Evolutionary conservation across 2,329 filamentous ascomycete genomes (phyloP).

Genomic region (Pyrenophora seminiperda): DNA sequence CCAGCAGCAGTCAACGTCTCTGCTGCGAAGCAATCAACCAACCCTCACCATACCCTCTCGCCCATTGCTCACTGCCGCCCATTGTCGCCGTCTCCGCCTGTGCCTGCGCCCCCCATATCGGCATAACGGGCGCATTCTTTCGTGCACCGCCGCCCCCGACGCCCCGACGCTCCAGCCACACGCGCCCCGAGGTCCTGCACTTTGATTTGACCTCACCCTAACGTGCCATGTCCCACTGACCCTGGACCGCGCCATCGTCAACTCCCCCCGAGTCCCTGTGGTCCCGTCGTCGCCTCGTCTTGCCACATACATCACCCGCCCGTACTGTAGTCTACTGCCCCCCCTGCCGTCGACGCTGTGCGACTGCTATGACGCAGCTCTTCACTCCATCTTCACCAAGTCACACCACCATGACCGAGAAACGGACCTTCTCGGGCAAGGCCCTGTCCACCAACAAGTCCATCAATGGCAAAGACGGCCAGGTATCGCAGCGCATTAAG

Average conservation of each 20-base stretch:
- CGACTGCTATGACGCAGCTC: conserved; percentile 49
- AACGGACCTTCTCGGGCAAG: conserved; percentile 56
- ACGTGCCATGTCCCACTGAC: conserved; percentile 45
- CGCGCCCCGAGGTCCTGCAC: conserved; percentile 8
- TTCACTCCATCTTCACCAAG: conserved; percentile 48
- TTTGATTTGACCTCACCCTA: conserved; percentile 12
- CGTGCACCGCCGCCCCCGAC: conserved; percentile 13
- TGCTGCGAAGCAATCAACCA: too few species aligned
- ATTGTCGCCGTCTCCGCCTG: not conserved
- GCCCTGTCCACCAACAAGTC: conserved; percentile 54
- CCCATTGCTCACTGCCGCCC: not conserved
- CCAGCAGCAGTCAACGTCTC: not conserved
- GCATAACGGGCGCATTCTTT: conserved; percentile 35
- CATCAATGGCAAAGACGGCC: conserved; percentile 56
- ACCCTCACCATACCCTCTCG: not conserved
- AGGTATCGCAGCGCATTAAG: conserved; percentile 68
- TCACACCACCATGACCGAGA: conserved; percentile 50
- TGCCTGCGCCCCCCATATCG: conserved; percentile 15
- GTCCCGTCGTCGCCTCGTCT: conserved; percentile 6
- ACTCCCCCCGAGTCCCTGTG: conserved; percentile 16
- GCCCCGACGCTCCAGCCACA: conserved; percentile 32
- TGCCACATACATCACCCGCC: conserved; percentile 3
- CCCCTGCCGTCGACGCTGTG: conserved; percentile 4
- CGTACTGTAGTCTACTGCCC: conserved; percentile 5
- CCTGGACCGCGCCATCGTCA: conserved; percentile 28